These are phyloP conservation scores for Pharnaceum exiguum DNA, from an alignment of 148 eudicot genomes.

Conservation along the genomic window DNA sequence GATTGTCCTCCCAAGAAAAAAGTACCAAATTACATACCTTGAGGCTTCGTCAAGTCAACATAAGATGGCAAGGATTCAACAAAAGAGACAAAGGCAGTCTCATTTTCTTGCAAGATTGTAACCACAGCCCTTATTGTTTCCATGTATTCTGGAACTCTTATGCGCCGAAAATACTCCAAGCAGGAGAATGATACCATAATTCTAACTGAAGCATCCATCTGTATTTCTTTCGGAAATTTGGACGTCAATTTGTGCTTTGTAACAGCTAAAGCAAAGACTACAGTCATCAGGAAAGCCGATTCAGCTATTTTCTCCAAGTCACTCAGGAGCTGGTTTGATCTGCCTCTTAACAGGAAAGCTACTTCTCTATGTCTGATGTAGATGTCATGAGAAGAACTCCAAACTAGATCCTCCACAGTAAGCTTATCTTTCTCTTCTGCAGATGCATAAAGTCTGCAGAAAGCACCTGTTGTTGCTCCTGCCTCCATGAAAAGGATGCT, in stretches of 20 bases:
- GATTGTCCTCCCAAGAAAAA: background rate
- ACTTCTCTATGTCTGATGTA: slow-evolving; percentile 66
- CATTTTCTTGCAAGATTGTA: slow-evolving; percentile 57
- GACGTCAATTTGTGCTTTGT: slow-evolving; percentile 57
- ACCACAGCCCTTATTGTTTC: slow-evolving; percentile 68
- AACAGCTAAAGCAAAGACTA: slow-evolving; percentile 82
- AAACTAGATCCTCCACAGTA: slow-evolving; percentile 58
- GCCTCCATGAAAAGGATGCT: slow-evolving; percentile 73
- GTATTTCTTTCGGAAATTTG: slow-evolving; percentile 34
- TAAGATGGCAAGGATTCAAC: slow-evolving; percentile 80
- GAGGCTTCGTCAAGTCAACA: slow-evolving; percentile 50
- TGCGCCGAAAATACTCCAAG: slow-evolving; percentile 82
- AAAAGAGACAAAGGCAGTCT: slow-evolving; percentile 63
- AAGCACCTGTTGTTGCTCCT: slow-evolving; percentile 74
- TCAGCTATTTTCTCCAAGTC: slow-evolving; percentile 82
- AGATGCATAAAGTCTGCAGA: slow-evolving; percentile 67
- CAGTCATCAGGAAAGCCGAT: slow-evolving; percentile 92
- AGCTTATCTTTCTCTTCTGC: slow-evolving; percentile 57
- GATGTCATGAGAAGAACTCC: slow-evolving; percentile 69
- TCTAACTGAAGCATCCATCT: slow-evolving; percentile 49
- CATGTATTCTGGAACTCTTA: slow-evolving; percentile 82
- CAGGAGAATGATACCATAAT: slow-evolving; percentile 82
- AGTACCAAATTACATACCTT: slow-evolving; percentile 36
- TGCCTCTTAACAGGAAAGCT: slow-evolving; percentile 47
- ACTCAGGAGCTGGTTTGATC: slow-evolving; percentile 42